Conservation (phyloP, 1,284 basidiomycete species). For the Phenoliferia sp. region DNA sequence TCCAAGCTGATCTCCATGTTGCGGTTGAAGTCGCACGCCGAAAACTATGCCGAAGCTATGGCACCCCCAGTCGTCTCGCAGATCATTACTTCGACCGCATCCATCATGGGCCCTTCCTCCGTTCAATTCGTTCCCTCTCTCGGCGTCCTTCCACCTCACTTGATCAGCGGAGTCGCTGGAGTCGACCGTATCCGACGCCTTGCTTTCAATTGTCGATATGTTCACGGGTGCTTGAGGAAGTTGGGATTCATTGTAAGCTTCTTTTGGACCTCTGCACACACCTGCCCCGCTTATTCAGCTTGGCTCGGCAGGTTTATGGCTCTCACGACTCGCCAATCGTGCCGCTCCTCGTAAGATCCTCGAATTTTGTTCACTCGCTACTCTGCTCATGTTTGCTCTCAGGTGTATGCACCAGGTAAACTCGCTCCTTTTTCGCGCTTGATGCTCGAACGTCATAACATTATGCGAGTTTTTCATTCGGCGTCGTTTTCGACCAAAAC, state of each 20-base stretch:
- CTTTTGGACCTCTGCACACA: too few species aligned
- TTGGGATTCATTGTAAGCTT: constrained; percentile 95
- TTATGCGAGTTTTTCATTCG: constrained; percentile 47
- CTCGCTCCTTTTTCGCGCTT: constrained; percentile 73
- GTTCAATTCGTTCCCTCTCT: constrained; percentile 52
- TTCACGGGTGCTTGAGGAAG: constrained; percentile 78
- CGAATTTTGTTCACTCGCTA: neutral
- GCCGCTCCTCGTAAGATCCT: constrained; percentile 60
- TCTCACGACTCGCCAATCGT: constrained; percentile 88
- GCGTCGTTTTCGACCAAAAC: neutral
- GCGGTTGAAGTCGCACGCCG: constrained; percentile 75
- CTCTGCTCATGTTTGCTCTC: neutral
- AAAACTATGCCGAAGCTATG: constrained; percentile 86
- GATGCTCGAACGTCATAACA: constrained; percentile 71
- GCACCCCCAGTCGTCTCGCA: constrained; percentile 86
- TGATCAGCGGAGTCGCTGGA: constrained; percentile 79
- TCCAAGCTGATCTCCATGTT: constrained; percentile 76
- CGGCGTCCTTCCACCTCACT: constrained; percentile 62
- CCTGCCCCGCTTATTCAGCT: too few species aligned
- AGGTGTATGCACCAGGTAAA: constrained; percentile 85
- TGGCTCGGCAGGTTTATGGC: too few species aligned
- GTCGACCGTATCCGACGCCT: constrained; percentile 73
- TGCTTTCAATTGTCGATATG: constrained; percentile 92
- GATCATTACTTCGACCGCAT: constrained; percentile 85
- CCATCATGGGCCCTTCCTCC: constrained; percentile 73